Conservation (phyloP, 208 protist species). For the Leishmania arabica region DNA sequence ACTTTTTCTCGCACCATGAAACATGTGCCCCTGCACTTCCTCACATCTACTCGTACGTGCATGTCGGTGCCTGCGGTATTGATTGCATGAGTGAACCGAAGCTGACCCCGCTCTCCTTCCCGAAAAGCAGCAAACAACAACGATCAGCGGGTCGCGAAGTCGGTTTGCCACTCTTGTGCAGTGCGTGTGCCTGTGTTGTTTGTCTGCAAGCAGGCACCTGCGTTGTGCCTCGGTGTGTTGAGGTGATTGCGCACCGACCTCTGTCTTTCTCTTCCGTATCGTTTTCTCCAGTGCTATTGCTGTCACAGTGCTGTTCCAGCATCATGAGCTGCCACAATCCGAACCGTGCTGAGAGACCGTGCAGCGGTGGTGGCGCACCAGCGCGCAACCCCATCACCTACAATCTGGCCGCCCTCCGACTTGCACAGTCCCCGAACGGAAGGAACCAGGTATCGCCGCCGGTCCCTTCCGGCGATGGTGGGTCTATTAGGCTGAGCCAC, state of each 20-base stretch:
- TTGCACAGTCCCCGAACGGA: slow-evolving; percentile 16
- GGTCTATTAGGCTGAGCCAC: background rate
- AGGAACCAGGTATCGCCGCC: background rate
- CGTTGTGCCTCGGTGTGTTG: background rate
- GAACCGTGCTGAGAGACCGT: background rate
- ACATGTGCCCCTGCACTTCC: background rate
- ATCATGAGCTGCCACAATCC: background rate
- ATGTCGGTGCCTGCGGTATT: background rate
- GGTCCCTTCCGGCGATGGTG: background rate
- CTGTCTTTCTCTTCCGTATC: background rate
- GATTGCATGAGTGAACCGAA: background rate
- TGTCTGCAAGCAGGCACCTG: background rate
- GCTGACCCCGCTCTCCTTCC: too few relatives aligned
- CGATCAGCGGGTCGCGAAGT: background rate
- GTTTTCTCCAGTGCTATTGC: background rate
- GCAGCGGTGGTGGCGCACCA: background rate
- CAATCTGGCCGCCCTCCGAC: slow-evolving; percentile 24
- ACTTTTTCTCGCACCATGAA: background rate
- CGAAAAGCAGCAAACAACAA: background rate
- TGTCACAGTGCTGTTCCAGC: background rate
- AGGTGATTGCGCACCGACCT: background rate
- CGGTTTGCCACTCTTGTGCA: background rate
- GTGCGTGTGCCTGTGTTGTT: background rate
- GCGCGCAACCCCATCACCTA: slow-evolving; percentile 28
- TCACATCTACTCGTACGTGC: background rate